Conservation (phyloP, 2,329 filamentous ascomycete species). For the Emmonsia crescens region DNA sequence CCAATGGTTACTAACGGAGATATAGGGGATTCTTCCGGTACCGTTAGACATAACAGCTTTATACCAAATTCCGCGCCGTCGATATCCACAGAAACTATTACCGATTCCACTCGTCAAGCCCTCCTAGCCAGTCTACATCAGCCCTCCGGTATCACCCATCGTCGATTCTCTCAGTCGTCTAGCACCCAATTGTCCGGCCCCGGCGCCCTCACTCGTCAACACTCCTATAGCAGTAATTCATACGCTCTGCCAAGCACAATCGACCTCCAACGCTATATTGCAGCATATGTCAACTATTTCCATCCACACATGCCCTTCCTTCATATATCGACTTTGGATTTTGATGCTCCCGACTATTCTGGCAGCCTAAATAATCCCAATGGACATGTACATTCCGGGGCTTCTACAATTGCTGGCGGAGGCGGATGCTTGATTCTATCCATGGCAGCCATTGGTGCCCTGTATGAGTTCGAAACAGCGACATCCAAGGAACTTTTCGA, state of each 20-base stretch:
- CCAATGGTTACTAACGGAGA: conserved; percentile 33
- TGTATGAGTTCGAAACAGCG: conserved; percentile 76
- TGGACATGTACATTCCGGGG: conserved; percentile 40
- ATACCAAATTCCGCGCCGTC: conserved; percentile 50
- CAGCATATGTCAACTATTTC: conserved; percentile 82
- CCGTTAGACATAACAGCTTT: conserved; percentile 36
- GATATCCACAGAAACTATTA: conserved; percentile 54
- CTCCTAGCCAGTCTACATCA: conserved; percentile 52
- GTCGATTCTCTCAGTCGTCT: conserved; percentile 50
- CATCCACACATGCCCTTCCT: conserved; percentile 93
- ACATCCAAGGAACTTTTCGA: conserved; percentile 81
- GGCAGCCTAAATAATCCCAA: conserved; percentile 49
- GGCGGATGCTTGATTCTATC: conserved; percentile 78
- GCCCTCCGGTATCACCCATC: conserved; percentile 41
- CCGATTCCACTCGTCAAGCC: conserved; percentile 54
- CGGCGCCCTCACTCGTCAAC: conserved; percentile 26
- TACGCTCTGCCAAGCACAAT: conserved; percentile 62
- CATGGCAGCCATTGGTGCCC: conserved; percentile 74
- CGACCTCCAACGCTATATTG: conserved; percentile 83
- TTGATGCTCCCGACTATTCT: conserved; percentile 63
- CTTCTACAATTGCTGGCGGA: conserved; percentile 54
- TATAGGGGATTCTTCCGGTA: conserved; percentile 11
- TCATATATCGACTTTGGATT: conserved; percentile 82
- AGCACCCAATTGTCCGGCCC: conserved; percentile 38
- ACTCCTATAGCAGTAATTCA: conserved; percentile 6